Base-by-base conservation (phyloP, 1,284 basidiomycete species). In the Ustanciosporium gigantosporum region DNA sequence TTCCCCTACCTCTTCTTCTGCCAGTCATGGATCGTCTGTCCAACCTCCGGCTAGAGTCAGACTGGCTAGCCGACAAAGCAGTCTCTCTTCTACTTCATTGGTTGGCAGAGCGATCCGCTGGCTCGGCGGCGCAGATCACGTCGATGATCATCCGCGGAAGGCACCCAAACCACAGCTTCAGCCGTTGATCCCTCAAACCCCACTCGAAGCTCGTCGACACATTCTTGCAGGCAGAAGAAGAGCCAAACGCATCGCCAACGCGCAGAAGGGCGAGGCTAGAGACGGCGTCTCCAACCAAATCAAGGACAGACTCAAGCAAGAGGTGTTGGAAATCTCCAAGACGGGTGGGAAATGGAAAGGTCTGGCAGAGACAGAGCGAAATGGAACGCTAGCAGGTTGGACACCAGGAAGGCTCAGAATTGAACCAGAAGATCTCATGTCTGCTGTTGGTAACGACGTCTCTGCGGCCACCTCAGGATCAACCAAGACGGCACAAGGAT, bases 201-300 rank as follows among this genome's bases (percentile, higher is more conserved):
- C 73, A 3, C 68, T 79, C 23, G 79, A 79, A 49, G 70, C 69
- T 8, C 73, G 79, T 44, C 67, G 79, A 25, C 79, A 77, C 46
- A 71, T 80, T 22, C 67, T 80, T 29, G 79, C 79, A 3, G 79
- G 79, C 9, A 65, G 78, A 2, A 60, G 79, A 7, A 55, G 79
- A 3, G 70, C 66, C 0, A 73, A 77, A 32, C 66, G 79, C 16
- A 71, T 79, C 22, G 57, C 68, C 21, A 59, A 69, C 14, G 46
- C 70, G 5, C 44, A 68, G 19, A 46, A 55, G 32, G 55, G 68
- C 16, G 68, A 74, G 31, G 46, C 44, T 0, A 45, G 74, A 2
- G 59, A 77, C 14, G 46, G 62, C 0, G 50, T 69, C 5, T 57
- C 65, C 3, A 61, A 50, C 5, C 36, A 61, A 37, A 46, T 70